These are phyloP conservation scores for Xylaria nigripes DNA, from an alignment of 495 filamentous ascomycete genomes.

Conservation along the genomic window DNA sequence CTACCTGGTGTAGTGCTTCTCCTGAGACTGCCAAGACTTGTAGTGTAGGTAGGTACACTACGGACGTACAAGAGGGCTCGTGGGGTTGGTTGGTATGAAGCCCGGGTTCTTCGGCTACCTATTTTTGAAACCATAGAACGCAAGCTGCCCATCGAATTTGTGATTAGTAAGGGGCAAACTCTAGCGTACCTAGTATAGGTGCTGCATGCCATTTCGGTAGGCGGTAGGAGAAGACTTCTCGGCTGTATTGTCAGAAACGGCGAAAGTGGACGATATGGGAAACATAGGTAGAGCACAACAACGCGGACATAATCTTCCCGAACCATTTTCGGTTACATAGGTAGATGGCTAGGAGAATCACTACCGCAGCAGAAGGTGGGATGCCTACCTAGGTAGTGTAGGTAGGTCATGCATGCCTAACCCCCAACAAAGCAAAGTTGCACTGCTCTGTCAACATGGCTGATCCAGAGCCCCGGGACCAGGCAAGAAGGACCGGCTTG, in stretches of 20 bases:
- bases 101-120: background rate
- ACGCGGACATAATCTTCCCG: background rate
- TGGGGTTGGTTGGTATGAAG: background rate
- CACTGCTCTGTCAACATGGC: slow-evolving; percentile 1
- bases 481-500: background rate
- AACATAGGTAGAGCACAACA: background rate
- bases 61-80: too few relatives aligned
- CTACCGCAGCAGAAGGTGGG: background rate
- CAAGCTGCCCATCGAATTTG: too few relatives aligned
- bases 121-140: too few relatives aligned
- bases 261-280: background rate
- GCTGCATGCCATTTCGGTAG: background rate
- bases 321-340: background rate
- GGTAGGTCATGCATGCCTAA: slow-evolving; percentile 2
- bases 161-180: background rate
- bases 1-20: background rate
- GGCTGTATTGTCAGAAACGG: background rate
- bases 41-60: too few relatives aligned
- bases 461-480: slow-evolving; percentile 8
- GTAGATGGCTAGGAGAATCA: background rate
- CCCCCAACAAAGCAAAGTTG: background rate
- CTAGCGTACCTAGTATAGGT: background rate
- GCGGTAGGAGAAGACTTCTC: background rate
- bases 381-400: too few relatives aligned
- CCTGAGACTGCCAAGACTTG: background rate